phyloP scores from a whole-genome alignment of 305 asterid species.

The Fraxinus dipetala region DNA sequence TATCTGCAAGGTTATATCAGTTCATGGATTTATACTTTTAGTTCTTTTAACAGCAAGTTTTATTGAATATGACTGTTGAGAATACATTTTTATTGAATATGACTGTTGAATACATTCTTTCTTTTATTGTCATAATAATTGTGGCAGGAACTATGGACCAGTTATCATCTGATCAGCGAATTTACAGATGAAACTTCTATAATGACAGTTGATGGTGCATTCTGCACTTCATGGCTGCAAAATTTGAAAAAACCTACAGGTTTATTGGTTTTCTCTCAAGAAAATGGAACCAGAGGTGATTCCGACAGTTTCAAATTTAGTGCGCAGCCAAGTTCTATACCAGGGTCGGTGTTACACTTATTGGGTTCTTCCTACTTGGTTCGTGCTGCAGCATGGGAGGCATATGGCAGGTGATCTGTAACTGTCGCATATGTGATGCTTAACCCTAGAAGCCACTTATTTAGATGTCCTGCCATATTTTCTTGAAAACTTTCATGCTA shows the following conservation, averaged over 20 bases:
- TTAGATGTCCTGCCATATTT: neutral
- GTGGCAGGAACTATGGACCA: conserved; percentile 70
- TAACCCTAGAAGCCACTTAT: conserved; percentile 21
- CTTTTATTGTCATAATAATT: conserved; percentile 19
- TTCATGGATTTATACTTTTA: conserved; percentile 17
- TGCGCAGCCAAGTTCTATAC: conserved; percentile 76
- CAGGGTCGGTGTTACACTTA: conserved; percentile 76
- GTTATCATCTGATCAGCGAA: conserved; percentile 71
- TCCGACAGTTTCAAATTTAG: conserved; percentile 48
- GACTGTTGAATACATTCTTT: conserved; percentile 11
- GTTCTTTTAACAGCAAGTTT: conserved; percentile 3
- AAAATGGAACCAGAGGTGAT: conserved; percentile 40
- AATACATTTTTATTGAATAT: neutral
- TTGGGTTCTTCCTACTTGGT: conserved; percentile 83
- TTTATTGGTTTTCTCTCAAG: conserved; percentile 62
- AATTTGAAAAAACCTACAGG: conserved; percentile 57
- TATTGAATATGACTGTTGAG: conserved; percentile 11
- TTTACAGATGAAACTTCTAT: conserved; percentile 69
- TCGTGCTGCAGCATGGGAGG: conserved; percentile 94
- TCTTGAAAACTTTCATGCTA: neutral
- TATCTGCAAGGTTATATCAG: conserved; percentile 71
- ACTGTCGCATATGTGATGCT: conserved; percentile 15
- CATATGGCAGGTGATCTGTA: conserved; percentile 77
- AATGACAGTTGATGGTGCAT: conserved; percentile 72
- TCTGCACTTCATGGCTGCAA: conserved; percentile 78